Evolutionary conservation across 345 rosid species (phyloP), one percentile per base, ranked within the genome.

Genomic region (Eucalyptus pauciflora): DNA sequence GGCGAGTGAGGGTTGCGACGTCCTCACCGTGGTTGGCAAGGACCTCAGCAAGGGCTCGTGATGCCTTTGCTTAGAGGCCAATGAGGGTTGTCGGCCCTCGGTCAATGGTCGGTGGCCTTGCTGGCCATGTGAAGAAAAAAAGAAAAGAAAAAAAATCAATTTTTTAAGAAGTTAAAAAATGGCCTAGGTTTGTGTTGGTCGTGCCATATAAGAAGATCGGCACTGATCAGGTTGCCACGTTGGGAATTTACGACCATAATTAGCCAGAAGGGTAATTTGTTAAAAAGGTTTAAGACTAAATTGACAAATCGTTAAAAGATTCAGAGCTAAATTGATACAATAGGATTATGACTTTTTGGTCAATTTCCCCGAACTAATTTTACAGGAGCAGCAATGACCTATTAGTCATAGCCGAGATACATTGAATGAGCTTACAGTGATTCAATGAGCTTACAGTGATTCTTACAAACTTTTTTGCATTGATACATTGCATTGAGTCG

Each of bases 131-230:
- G 62, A 56, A 56, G 62, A 56, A 56, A 56, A 24, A 22, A 56
- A 56, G 27, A 56, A 4, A 24, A 56, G 1, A 10, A 56, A 24
- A 49, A 10, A 56, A 56, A 56, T 56, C 1, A 56, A 52, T 7
- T 3, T 52, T 52, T 52, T 52, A 1, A 56, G 20, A 24, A 56
- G 62, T 56, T 22, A 56, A 56, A 56, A 56, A 56, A 56, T 56
- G 29, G 62, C 6, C 27, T 56, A 24, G 29, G 29, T 56, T 56
- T 22, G 62, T 10, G 5, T 56, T 56, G 20, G 29, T 52, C 6
- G 5, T 1, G 3, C 62, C 27, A 22, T 5, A 1, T 52, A 56
- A 2, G 27, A 56, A 3, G 62, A 24, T 22, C 0, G 10, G 0
- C 13, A 24, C 5, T 24, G 12, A 24, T 56, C 12, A 24, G 1